Conservation (phyloP, 352 stramenopile species). For the Phytophthora crassamura region DNA sequence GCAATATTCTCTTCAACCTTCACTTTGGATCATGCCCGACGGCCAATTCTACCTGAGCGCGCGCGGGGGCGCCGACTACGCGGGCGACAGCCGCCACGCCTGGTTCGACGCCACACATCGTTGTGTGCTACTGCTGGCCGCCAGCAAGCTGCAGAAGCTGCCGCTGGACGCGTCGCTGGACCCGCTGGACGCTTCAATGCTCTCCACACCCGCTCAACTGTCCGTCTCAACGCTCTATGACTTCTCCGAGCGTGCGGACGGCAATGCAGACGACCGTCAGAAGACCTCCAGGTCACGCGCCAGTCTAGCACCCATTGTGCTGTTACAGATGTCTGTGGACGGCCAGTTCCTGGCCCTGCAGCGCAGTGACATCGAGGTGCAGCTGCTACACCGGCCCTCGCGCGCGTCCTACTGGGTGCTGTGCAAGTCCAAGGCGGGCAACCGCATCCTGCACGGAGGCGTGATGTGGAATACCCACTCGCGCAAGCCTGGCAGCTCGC, state of each 20-base stretch:
- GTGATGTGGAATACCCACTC: conserved; percentile 77
- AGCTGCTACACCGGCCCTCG: conserved; percentile 60
- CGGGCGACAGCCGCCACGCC: conserved; percentile 29
- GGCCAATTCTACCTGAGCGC: conserved; percentile 69
- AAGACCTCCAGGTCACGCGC: background rate
- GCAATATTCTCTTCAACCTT: conserved; percentile 3
- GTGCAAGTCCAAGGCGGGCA: conserved; percentile 70
- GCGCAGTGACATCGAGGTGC: conserved; percentile 85
- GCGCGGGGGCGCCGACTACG: conserved; percentile 54
- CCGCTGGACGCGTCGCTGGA: conserved; percentile 47
- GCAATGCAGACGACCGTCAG: background rate
- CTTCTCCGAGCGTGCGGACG: conserved; percentile 34
- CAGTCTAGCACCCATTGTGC: conserved; percentile 32
- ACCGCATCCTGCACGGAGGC: conserved; percentile 64
- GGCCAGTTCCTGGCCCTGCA: conserved; percentile 76
- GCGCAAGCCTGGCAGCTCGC: conserved; percentile 46
- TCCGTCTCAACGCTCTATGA: conserved; percentile 51
- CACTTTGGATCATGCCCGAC: conserved; percentile 43
- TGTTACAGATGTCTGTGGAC: conserved; percentile 69
- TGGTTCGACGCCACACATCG: conserved; percentile 71
- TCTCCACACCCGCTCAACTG: background rate
- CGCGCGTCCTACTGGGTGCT: conserved; percentile 70
- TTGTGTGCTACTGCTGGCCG: conserved; percentile 58
- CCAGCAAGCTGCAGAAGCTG: conserved; percentile 49
- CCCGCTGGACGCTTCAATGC: conserved; percentile 12